Evolutionary conservation across 225 moss, liverwort and hornwort species (phyloP).

Genomic region (Takakia lepidozioides): DNA sequence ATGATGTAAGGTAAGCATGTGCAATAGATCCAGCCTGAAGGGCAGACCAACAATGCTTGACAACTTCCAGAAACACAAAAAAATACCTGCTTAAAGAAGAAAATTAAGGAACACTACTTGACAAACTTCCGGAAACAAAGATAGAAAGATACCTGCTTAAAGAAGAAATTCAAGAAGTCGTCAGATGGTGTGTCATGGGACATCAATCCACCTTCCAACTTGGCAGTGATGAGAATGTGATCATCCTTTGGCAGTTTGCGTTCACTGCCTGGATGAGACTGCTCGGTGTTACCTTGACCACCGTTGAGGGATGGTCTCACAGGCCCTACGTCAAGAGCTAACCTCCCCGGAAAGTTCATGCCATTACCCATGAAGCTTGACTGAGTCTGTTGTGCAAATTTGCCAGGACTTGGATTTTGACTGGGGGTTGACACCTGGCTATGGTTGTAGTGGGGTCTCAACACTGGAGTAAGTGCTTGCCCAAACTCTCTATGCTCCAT

Average conservation of each 20-base stretch:
- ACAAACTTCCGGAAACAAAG: too few relatives aligned
- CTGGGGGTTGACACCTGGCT: constrained; percentile 24
- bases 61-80: too few relatives aligned
- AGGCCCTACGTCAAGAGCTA: constrained; percentile 44
- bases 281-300: constrained; percentile 1
- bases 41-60: too few relatives aligned
- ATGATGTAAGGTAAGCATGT: too few relatives aligned
- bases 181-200: constrained; percentile 1
- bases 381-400: constrained; percentile 1
- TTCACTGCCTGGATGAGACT: constrained; percentile 1
- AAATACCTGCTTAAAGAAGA: too few relatives aligned
- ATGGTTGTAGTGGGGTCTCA: constrained; percentile 39
- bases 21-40: too few relatives aligned
- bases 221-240: not conserved
- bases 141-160: constrained; percentile 9
- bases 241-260: constrained; percentile 5
- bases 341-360: constrained; percentile 38
- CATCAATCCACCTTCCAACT: constrained; percentile 7
- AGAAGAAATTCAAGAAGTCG: constrained; percentile 3
- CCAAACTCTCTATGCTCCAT: constrained; percentile 43
- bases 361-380: constrained; percentile 25
- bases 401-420: constrained; percentile 26
- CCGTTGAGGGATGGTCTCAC: constrained; percentile 32
- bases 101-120: too few relatives aligned
- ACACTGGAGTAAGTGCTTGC: constrained; percentile 30